phyloP scores from a whole-genome alignment of 2,329 filamentous ascomycete genomes.

The Zopfia rhizophila region DNA sequence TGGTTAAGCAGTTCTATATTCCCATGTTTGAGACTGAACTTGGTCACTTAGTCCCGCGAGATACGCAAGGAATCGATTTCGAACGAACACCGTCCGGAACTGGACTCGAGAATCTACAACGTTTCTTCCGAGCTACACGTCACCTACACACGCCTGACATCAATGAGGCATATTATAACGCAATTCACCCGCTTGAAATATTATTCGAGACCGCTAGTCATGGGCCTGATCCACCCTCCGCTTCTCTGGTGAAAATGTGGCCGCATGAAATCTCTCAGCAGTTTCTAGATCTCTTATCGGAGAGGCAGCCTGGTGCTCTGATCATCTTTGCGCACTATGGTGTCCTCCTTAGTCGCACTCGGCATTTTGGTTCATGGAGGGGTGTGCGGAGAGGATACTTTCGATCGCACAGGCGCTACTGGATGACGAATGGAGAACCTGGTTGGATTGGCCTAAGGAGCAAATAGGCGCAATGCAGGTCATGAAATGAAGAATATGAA shows the following conservation, averaged over 20 bases:
- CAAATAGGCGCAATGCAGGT: constrained; percentile 13
- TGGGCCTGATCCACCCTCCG: constrained; percentile 29
- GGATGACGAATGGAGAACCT: constrained; percentile 36
- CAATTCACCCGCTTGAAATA: constrained; percentile 34
- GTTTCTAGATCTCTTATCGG: constrained; percentile 40
- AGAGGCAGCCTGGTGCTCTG: constrained; percentile 43
- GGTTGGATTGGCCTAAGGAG: constrained; percentile 42
- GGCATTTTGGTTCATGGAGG: constrained; percentile 38
- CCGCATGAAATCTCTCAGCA: constrained; percentile 34
- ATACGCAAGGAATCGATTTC: constrained; percentile 32
- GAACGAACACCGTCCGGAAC: constrained; percentile 25
- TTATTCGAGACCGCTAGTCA: constrained; percentile 29
- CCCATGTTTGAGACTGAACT: constrained; percentile 24
- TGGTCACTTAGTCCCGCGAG: constrained; percentile 30
- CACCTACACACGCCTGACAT: constrained; percentile 42
- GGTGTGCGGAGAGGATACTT: constrained; percentile 36
- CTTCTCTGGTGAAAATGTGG: constrained; percentile 40
- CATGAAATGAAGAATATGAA: not conserved
- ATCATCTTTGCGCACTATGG: constrained; percentile 51
- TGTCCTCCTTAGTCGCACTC: constrained; percentile 35
- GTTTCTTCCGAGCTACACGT: constrained; percentile 35
- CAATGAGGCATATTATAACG: constrained; percentile 36
- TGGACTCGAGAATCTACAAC: constrained; percentile 35
- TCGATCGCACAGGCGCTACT: constrained; percentile 36
- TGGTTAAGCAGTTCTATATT: constrained; percentile 32